Base-by-base conservation (phyloP, 2,329 filamentous ascomycete species). In the Aspergillus luchuensis region DNA sequence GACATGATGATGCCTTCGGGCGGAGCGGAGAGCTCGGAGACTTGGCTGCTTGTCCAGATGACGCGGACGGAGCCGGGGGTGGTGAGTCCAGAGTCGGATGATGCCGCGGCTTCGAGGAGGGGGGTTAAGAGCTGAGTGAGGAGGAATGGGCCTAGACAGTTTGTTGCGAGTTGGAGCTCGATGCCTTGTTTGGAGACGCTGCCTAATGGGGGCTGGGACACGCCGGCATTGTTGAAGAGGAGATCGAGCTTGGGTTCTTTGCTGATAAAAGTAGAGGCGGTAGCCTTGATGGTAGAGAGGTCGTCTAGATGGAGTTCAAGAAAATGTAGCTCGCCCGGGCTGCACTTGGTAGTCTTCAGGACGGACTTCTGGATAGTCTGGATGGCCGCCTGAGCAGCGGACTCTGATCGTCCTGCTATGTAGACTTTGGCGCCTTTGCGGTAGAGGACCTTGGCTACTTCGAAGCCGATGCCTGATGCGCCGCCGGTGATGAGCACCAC, bases 231-330 rank as follows among this genome's bases (percentile, higher is more conserved):
- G 66, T 80, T 78, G 47, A 70, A 73, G 25, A 80, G 67, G 21
- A 80, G 72, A 63, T 81, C 76, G 8, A 81, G 72, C 11, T 72
- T 67, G 19, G 67, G 66, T 57, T 79, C 76, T 52, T 70, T 66
- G 4, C 63, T 48, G 21, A 69, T 58, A 62, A 81, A 80, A 4
- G 68, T 67, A 10, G 75, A 63, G 4, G 68, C 78, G 1, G 71
- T 66, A 8, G 17, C n/a, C 23, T 59, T 58, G 36, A 69, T 62
- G n/a, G 55, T 45, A 6, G 57, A 21, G 2, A 69, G 63, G 21
- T 67, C 64, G 57, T 59, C 63, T 66, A 78, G 71, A 73, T 85
- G 82, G 4, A 85, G 71, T n/a, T 73, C 66, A 15, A 85, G 69
- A 1, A 49, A 49, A n/a, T 30, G 21, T n/a, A 49, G 15, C 8